Percentiles rank a stretch among this genome's conserved stretches.
phyloP scores from a whole-genome alignment of 441 rosid genomes.

The Pelargonium hybrid region DNA sequence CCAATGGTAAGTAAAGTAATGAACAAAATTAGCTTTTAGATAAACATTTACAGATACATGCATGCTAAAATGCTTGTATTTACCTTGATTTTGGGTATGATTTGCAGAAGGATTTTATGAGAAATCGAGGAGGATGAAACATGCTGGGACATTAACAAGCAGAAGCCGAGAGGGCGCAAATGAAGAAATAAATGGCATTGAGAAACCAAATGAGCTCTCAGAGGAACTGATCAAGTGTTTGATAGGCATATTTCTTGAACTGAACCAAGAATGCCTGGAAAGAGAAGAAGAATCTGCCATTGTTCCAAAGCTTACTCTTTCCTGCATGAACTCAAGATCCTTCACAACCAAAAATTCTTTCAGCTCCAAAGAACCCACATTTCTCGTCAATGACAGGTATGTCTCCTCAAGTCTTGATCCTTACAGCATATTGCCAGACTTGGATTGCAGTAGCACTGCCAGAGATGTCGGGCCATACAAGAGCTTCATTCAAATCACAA shows the following conservation, averaged over 20 bases:
- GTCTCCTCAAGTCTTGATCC: conserved; percentile 50
- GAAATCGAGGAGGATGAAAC: conserved; percentile 27
- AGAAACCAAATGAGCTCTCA: conserved; percentile 60
- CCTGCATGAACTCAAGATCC: conserved; percentile 42
- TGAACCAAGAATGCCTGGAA: conserved; percentile 34
- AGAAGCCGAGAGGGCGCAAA: conserved; percentile 28
- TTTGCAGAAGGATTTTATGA: conserved; percentile 32
- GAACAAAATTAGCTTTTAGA: no score
- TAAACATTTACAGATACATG: no score
- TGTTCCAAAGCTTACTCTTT: conserved; percentile 48
- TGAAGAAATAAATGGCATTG: conserved; percentile 27
- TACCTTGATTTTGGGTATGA: conserved; percentile 10
- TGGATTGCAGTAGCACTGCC: conserved; percentile 26
- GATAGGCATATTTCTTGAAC: conserved; percentile 53
- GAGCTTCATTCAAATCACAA: conserved; percentile 59
- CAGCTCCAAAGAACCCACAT: conserved; percentile 33
- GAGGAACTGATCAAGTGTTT: conserved; percentile 63
- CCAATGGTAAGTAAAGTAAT: conserved; percentile 30
- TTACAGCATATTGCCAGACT: conserved; percentile 46
- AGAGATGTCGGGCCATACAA: conserved; percentile 76
- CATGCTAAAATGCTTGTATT: background rate
- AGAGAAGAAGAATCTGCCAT: conserved; percentile 30
- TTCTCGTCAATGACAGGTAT: conserved; percentile 24
- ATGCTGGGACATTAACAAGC: conserved; percentile 13
- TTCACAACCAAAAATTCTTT: conserved; percentile 30